Evolutionary conservation across 768 basidiomycete species (phyloP), one percentile per base, ranked within the genome.

Genomic region (Russula sp.): DNA sequence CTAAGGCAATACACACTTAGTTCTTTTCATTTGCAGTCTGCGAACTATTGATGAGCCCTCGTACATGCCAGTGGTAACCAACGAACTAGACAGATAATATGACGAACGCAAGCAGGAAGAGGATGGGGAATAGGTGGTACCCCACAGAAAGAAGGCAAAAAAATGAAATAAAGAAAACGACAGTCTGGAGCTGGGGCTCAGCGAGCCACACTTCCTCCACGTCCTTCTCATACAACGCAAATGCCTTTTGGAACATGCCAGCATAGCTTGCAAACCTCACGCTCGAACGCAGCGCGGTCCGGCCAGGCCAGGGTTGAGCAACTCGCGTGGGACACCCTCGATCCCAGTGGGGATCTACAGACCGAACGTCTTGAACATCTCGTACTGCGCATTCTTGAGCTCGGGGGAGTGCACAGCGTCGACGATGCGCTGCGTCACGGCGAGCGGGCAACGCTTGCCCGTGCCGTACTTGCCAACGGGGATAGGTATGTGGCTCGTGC

Each of bases 391-490:
- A 72, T 87, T 82, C 73, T 87, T 88, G 67, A 98, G 88, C 71
- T 87, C 84, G 55, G 95, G 94, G 62, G 89, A 88, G 80, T 27
- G 27, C 27, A 27, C 27, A 27, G 27, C 91, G 74, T 98, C 94
- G 76, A 98, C 89, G 74, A 98, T 98, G 61, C 88, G 86, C 60
- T 95, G 92, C 53, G 97, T 98, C 78, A 86, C 93, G 73, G 91
- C 91, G 78, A 99, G 87, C 20, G 96, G 89, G 84, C 96, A 99
- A 67, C 96, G 91, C 78, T 90, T 91, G 69, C 95, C 96, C 16
- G 79, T 78, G 53, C 96, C 96, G 74, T 85, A 99, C 75, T 92
- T 27, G 27, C 27, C 27, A 27, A 27, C 27, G 27, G 27, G 27
- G 27, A 27, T 27, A 27, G 27, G 27, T 27, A 27, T 27, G 27